Conservation (phyloP, 2,329 filamentous ascomycete species). For the Akanthomyces uredinophilus region DNA sequence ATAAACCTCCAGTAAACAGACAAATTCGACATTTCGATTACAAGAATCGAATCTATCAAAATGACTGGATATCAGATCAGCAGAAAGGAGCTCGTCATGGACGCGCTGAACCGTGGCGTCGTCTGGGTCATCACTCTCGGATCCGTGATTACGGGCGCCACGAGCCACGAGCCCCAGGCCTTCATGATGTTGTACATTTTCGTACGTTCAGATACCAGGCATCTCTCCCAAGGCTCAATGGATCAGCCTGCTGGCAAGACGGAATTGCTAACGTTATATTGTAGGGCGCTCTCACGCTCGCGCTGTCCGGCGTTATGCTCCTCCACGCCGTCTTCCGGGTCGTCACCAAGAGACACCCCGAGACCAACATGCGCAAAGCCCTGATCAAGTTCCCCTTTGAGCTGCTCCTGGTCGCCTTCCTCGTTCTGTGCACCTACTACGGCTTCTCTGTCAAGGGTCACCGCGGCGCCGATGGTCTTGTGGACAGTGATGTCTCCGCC, state of each 20-base stretch:
- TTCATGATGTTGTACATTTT: constrained; percentile 13
- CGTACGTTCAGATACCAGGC: not conserved
- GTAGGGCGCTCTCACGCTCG: not conserved
- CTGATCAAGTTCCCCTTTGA: not conserved
- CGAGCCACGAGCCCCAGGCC: constrained; percentile 8
- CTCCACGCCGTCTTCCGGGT: not conserved
- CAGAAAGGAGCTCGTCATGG: constrained; percentile 3
- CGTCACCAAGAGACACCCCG: not conserved
- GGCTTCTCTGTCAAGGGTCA: constrained; percentile 1
- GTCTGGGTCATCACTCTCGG: not conserved
- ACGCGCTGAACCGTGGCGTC: constrained; percentile 8
- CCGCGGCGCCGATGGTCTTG: not conserved
- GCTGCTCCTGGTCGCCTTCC: not conserved
- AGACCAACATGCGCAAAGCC: constrained; percentile 10
- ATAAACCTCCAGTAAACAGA: not conserved
- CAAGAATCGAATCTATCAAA: not conserved
- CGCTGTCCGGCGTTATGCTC: not conserved
- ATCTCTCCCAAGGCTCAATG: no score
- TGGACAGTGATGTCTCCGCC: constrained; percentile 4
- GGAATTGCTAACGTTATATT: not conserved
- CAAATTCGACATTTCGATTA: not conserved
- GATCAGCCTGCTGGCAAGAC: not conserved
- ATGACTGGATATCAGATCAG: not conserved
- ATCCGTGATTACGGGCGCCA: constrained; percentile 5
- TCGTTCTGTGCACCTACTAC: constrained; percentile 4